Evolutionary conservation across 106 monocot species (phyloP).

Genomic region (Dioscorea dumetorum): DNA sequence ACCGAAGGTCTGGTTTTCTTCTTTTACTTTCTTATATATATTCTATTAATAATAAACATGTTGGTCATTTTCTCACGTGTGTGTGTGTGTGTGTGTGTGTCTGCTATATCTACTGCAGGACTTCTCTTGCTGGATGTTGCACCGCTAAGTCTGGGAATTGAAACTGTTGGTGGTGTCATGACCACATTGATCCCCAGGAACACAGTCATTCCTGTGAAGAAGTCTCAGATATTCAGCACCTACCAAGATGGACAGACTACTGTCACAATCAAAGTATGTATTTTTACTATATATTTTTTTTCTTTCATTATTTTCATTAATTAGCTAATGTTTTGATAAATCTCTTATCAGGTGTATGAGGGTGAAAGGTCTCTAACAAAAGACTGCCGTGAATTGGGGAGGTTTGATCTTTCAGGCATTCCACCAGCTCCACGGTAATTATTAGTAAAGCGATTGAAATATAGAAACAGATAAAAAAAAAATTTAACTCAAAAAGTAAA

Average conservation of each 20-base stretch:
- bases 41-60: neutral
- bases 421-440: constrained; percentile 35
- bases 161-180: constrained; percentile 52
- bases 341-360: constrained; percentile 30
- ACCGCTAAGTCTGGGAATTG: constrained; percentile 40
- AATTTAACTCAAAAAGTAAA: neutral
- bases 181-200: constrained; percentile 54
- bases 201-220: constrained; percentile 47
- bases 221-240: constrained; percentile 47
- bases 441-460: neutral
- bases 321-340: neutral
- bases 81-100: too few relatives aligned
- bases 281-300: neutral
- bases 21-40: neutral
- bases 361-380: constrained; percentile 43
- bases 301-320: neutral
- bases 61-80: neutral
- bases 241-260: constrained; percentile 45
- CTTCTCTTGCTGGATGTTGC: constrained; percentile 39
- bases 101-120: constrained; percentile 10
- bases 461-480: too few relatives aligned
- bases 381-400: constrained; percentile 36
- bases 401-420: constrained; percentile 41
- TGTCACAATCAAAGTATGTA: constrained; percentile 29
- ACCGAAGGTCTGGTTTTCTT: constrained; percentile 10